A percentile compares a stretch with the other conserved stretches of the same genome.
Evolutionary conservation across 345 rosid species (phyloP).

Genomic region (Gossypium longicalyx): DNA sequence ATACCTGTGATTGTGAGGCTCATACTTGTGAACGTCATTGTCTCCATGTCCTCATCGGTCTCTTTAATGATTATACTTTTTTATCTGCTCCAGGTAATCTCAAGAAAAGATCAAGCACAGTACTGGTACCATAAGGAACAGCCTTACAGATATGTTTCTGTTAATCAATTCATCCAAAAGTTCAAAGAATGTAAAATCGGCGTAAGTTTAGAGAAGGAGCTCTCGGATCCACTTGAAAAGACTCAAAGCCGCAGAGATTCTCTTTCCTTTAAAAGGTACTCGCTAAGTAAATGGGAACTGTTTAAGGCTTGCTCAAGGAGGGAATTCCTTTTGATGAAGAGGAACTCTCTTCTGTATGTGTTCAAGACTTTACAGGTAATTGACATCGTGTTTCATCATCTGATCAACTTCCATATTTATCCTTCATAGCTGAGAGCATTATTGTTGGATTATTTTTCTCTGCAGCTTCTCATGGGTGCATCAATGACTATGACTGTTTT

Average conservation of each 20-base stretch:
- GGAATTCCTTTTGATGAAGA: slow-evolving; percentile 57
- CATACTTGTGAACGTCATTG: slow-evolving; percentile 18
- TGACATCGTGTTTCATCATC: neutral
- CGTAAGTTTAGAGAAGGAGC: slow-evolving; percentile 29
- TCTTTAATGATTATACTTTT: neutral
- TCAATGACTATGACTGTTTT: slow-evolving; percentile 46
- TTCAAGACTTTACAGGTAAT: slow-evolving; percentile 55
- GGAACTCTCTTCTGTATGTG: slow-evolving; percentile 48
- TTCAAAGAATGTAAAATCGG: slow-evolving; percentile 37
- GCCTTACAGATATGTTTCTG: slow-evolving; percentile 36
- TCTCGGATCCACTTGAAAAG: slow-evolving; percentile 36
- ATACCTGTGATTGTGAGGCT: neutral
- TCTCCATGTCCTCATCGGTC: neutral
- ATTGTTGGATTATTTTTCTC: neutral
- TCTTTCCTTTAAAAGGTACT: slow-evolving; percentile 35
- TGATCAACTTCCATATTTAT: neutral
- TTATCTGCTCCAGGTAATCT: slow-evolving; percentile 21
- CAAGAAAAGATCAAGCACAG: slow-evolving; percentile 59
- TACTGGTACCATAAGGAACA: slow-evolving; percentile 39
- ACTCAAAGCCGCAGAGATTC: slow-evolving; percentile 34
- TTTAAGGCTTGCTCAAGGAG: slow-evolving; percentile 48
- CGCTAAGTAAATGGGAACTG: slow-evolving; percentile 49
- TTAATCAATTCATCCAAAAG: slow-evolving; percentile 33
- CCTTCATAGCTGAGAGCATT: neutral
- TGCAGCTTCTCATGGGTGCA: slow-evolving; percentile 47